A percentile compares a stretch with the other conserved stretches of the same genome.
Conservation (phyloP, 345 rosid genomes). For the Eucalyptus sp. region DNA sequence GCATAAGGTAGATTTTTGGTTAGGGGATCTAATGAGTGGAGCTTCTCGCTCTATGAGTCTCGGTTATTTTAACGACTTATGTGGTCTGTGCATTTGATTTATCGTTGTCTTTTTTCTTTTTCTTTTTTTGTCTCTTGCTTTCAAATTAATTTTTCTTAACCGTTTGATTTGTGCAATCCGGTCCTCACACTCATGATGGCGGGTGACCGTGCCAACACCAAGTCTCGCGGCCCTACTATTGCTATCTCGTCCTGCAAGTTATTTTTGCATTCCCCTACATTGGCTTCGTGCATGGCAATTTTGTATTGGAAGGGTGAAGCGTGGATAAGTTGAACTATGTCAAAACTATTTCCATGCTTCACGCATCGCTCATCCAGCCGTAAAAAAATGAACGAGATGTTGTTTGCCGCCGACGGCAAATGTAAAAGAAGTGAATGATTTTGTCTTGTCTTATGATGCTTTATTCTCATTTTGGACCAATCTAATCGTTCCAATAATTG, state of each 20-base stretch:
- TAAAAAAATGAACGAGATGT: background rate
- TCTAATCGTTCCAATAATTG: background rate
- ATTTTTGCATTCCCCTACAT: background rate
- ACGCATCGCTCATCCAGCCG: background rate
- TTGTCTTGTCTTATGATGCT: background rate
- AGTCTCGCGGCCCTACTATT: background rate
- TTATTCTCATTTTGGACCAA: background rate
- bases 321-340: background rate
- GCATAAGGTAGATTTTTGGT: background rate
- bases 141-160: too few relatives aligned
- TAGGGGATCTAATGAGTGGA: background rate
- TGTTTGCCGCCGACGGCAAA: background rate
- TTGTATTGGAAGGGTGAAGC: background rate
- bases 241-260: background rate
- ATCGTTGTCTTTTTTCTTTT: too few relatives aligned
- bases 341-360: background rate
- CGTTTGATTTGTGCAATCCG: too few relatives aligned
- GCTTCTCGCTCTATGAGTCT: background rate
- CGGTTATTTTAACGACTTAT: background rate
- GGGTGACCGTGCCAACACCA: accelerated
- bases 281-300: background rate
- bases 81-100: background rate
- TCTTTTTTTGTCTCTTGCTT: background rate
- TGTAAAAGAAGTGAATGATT: background rate
- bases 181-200: background rate